phyloP scores from a whole-genome alignment of 768 basidiomycete species.

The Tremella fuciformis region DNA sequence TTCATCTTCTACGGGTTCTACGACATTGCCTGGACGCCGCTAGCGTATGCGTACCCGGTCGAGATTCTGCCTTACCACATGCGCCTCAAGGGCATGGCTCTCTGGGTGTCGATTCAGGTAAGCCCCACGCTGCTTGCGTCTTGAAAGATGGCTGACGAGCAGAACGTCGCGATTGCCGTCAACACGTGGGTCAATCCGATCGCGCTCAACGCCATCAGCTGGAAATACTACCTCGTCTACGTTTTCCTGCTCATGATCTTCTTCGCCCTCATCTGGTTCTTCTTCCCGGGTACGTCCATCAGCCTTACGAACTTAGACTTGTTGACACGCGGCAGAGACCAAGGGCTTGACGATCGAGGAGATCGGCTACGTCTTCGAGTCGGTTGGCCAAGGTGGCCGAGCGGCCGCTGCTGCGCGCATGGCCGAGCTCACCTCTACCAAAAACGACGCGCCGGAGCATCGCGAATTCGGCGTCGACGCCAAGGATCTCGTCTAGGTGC shows the following conservation, averaged over 20 bases:
- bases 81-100: conserved; percentile 10
- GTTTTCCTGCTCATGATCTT: background rate
- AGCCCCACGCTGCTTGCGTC: no score
- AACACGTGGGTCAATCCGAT: conserved; percentile 8
- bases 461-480: no score
- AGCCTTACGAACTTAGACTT: conserved; percentile 14
- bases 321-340: conserved; percentile 17
- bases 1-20: conserved; percentile 10
- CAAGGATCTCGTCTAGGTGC: no score
- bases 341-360: conserved; percentile 50
- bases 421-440: background rate
- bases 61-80: conserved; percentile 2
- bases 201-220: background rate
- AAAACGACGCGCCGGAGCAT: background rate
- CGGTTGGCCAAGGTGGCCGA: background rate
- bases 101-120: background rate
- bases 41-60: conserved; percentile 7
- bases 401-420: background rate
- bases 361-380: conserved; percentile 19
- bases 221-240: conserved; percentile 1
- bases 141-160: no score
- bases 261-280: background rate
- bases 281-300: background rate
- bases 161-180: background rate
- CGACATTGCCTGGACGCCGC: conserved; percentile 6